phyloP scores from a whole-genome alignment of 2,329 filamentous ascomycete species.

The Lecanicillium sp. region DNA sequence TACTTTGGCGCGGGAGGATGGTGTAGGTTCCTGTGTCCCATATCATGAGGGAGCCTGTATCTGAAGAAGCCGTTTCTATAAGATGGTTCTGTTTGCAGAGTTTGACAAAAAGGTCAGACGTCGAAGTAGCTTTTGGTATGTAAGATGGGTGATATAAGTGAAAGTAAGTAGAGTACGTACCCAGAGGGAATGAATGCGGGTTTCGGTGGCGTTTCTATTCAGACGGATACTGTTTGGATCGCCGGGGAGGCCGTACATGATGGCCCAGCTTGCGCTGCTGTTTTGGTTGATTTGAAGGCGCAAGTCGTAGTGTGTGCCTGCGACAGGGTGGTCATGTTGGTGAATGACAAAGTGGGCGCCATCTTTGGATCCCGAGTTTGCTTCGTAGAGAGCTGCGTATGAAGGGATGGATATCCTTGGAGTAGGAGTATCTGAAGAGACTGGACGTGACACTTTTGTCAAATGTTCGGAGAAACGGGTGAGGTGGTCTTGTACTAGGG shows the following conservation, averaged over 20 bases:
- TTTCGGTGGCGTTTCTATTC: constrained; percentile 54
- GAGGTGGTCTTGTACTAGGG: constrained; percentile 29
- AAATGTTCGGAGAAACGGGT: constrained; percentile 28
- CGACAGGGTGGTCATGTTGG: constrained; percentile 64
- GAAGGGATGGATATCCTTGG: constrained; percentile 21
- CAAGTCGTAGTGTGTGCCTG: constrained; percentile 61
- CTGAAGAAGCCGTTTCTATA: constrained; percentile 45
- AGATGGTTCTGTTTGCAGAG: constrained; percentile 42
- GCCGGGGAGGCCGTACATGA: constrained; percentile 55
- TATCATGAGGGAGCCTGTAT: constrained; percentile 46
- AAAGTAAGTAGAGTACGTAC: constrained; percentile 23
- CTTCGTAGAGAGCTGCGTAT: constrained; percentile 29
- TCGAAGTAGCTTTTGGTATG: too few species aligned
- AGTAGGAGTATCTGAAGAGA: constrained; percentile 2
- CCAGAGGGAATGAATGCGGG: constrained; percentile 52
- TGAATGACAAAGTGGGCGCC: constrained; percentile 59
- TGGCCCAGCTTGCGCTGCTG: constrained; percentile 56
- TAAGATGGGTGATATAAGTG: not conserved
- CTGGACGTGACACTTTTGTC: constrained; percentile 16
- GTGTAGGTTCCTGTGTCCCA: constrained; percentile 56
- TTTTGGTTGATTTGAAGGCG: constrained; percentile 60
- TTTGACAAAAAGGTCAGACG: too few species aligned
- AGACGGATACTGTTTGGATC: constrained; percentile 45
- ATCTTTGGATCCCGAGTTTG: constrained; percentile 18
- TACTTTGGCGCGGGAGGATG: constrained; percentile 35